Base-by-base conservation (phyloP, 495 filamentous ascomycete genomes). In the Penicillium canescens region DNA sequence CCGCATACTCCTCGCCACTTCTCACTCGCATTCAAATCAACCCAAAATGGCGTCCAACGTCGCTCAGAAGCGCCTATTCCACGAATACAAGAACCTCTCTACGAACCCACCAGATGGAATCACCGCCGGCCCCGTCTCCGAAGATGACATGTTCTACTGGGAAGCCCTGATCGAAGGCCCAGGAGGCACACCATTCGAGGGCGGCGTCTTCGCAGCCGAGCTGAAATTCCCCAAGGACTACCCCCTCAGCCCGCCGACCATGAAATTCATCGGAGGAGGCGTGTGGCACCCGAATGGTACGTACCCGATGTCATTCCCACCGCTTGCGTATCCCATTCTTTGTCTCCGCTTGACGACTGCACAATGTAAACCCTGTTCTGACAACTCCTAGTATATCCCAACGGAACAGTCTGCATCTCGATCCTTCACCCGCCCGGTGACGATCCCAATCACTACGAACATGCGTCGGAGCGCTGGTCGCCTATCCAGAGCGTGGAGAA, bases 341-440 rank as follows among this genome's bases (percentile, higher is more conserved):
- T 42, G 16, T 37, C 26, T n/a, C 13, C 6, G 8, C 13, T 23
- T 14, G 44, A 6, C n/a, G 18, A 23, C 39, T n/a, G 31, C 21
- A 14, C 6, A 38, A 23, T 37, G 18, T 20, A 13, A 41, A 37
- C 26, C 3, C 21, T 9, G 12, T 42, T 40, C 39, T 51, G 20
- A 51, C 16, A 31, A 4, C 9, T 51, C 18, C 34, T 63, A 98
- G 94, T 98, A 28, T 98, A 98, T 66, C 82, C 89, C 33, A 90
- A 85, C 66, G 94, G 94, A 53, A 77, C 87, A 16, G 94, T 99
- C 54, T 99, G 94, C 73, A 99, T 99, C 55, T 94, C 89, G 12
- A 99, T 99, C 77, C 85, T 99, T 9, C 94, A 99, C 74, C 87
- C 95, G 4, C 94, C 94, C n/a, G 92, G 92, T 58, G 95, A 99